Evolutionary conservation across 2,329 filamentous ascomycete species (phyloP).

Genomic region (Pyricularia grisea): DNA sequence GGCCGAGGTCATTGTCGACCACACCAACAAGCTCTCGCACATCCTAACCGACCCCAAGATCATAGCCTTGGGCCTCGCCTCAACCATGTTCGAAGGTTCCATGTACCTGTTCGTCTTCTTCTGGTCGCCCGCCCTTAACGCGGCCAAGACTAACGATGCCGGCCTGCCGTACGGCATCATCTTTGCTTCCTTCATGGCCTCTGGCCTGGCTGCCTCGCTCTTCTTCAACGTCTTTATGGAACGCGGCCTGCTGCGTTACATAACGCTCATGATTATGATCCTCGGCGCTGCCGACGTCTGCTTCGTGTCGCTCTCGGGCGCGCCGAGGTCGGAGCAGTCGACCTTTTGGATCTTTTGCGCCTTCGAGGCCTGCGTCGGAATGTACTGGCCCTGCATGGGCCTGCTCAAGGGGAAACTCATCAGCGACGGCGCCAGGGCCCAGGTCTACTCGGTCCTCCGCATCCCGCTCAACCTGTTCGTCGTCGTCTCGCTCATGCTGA

Average conservation of each 20-base stretch:
- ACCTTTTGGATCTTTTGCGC: conserved; percentile 46
- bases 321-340: conserved; percentile 24
- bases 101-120: conserved; percentile 52
- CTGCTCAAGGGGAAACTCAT: conserved; percentile 42
- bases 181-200: conserved; percentile 43
- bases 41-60: conserved; percentile 32
- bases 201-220: conserved; percentile 49
- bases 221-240: conserved; percentile 34
- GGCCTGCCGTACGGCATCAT: conserved; percentile 33
- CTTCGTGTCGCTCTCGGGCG: conserved; percentile 17
- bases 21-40: conserved; percentile 9
- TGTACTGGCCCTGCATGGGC: conserved; percentile 46
- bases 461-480: conserved; percentile 51
- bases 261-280: conserved; percentile 25
- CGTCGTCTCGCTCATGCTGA: conserved; percentile 34
- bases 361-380: conserved; percentile 45
- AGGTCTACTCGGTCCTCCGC: conserved; percentile 43
- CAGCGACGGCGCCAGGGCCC: conserved; percentile 39
- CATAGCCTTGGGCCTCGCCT: conserved; percentile 37
- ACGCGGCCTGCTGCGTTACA: conserved; percentile 14
- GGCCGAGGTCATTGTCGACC: neutral
- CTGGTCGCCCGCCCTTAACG: conserved; percentile 42
- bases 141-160: conserved; percentile 16
- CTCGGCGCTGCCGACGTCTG: conserved; percentile 25
- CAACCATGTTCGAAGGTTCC: conserved; percentile 47